A percentile compares a stretch with the other conserved stretches of the same genome.
Evolutionary conservation across 768 basidiomycete species (phyloP).

Genomic region (Phaeolepiota aurea): DNA sequence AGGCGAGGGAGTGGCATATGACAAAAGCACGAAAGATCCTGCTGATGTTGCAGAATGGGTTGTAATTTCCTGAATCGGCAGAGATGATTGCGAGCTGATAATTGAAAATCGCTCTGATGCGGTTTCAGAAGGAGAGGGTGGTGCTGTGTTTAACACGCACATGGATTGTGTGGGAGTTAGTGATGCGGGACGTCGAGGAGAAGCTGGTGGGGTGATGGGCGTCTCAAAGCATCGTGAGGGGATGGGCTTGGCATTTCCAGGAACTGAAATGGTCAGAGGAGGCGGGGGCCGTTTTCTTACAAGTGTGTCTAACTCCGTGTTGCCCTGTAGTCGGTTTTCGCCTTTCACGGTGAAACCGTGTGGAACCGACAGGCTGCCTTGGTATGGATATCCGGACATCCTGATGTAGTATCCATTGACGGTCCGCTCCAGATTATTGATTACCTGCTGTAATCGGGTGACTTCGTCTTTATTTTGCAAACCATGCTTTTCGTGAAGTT

Average conservation of each 20-base stretch:
- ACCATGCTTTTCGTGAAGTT: slow-evolving; percentile 42
- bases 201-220: slow-evolving; percentile 26
- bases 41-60: neutral
- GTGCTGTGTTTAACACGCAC: neutral
- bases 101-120: neutral
- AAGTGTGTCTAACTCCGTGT: slow-evolving; percentile 5
- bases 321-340: slow-evolving; percentile 3
- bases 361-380: neutral
- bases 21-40: neutral
- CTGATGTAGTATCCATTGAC: slow-evolving; percentile 29
- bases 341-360: no score
- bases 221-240: slow-evolving; percentile 17
- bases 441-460: slow-evolving; percentile 36
- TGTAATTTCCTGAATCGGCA: neutral
- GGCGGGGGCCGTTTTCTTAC: slow-evolving; percentile 6
- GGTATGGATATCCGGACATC: slow-evolving; percentile 12
- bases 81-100: neutral
- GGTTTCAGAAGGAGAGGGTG: neutral
- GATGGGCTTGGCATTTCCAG: slow-evolving; percentile 7
- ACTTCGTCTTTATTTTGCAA: slow-evolving; percentile 29
- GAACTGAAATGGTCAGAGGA: slow-evolving; percentile 12
- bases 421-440: slow-evolving; percentile 40
- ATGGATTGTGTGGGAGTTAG: neutral
- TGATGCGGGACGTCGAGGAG: slow-evolving; percentile 15
- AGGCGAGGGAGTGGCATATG: neutral